phyloP scores from a whole-genome alignment of 306 rosid species.

The Spatholobus suberectus region DNA sequence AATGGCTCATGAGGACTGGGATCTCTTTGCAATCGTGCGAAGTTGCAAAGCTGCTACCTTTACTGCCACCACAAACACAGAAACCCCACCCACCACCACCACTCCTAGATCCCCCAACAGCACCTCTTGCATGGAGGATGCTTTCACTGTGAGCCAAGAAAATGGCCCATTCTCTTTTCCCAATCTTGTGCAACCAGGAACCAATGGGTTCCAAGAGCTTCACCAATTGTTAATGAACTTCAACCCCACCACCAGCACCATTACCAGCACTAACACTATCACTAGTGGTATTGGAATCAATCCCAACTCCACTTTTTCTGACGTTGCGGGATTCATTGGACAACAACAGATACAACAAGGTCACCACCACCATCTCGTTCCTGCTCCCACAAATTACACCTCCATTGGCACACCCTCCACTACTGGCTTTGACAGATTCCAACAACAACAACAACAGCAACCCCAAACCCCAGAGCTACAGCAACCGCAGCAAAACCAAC shows the following conservation, averaged over 20 bases:
- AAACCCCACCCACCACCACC: background rate
- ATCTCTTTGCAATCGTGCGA: slow-evolving; percentile 78
- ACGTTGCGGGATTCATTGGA: slow-evolving; percentile 46
- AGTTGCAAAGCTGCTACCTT: slow-evolving; percentile 52
- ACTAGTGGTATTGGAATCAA: slow-evolving; percentile 30
- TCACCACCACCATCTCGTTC: background rate
- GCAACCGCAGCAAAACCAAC: slow-evolving; percentile 18
- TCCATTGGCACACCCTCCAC: slow-evolving; percentile 28
- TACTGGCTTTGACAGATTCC: slow-evolving; percentile 43
- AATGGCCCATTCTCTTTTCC: slow-evolving; percentile 53
- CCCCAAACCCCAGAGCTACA: slow-evolving; percentile 17
- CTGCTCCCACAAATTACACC: slow-evolving; percentile 22
- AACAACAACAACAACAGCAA: slow-evolving; percentile 31
- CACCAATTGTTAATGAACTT: slow-evolving; percentile 51
- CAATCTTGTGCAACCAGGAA: slow-evolving; percentile 45
- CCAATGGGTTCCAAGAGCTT: slow-evolving; percentile 56
- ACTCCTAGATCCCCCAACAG: background rate
- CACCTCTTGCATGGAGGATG: slow-evolving; percentile 46
- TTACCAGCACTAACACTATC: slow-evolving; percentile 8
- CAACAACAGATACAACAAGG: slow-evolving; percentile 30
- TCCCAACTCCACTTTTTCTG: slow-evolving; percentile 48
- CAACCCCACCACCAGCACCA: slow-evolving; percentile 45
- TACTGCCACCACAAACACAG: background rate
- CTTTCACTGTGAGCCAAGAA: slow-evolving; percentile 41
- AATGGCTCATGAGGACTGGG: slow-evolving; percentile 71